Evolutionary conservation across 2,329 filamentous ascomycete genomes (phyloP), one percentile per base, ranked within the genome.

Genomic region (Penicillium sp.): DNA sequence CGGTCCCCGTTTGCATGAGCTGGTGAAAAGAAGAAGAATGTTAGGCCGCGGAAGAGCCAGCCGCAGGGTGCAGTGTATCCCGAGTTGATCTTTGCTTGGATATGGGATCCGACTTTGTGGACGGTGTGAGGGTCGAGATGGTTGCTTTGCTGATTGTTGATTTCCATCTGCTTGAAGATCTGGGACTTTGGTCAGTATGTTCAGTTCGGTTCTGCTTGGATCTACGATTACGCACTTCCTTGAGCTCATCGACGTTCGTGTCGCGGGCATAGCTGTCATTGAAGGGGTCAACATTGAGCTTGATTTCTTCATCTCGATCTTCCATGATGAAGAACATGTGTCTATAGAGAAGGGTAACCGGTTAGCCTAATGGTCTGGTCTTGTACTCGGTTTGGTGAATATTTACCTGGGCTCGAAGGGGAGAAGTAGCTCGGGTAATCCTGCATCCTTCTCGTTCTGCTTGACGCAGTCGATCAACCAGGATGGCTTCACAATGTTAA

Each of bases 401-500:
- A 34, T 35, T 39, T 63, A 72, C 67, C 73, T 70, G 16, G 78
- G 75, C 51, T 86, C 82, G 3, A 78, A 72, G 0, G 95, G 79
- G 6, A 95, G 68, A 10, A 85, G 77, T 3, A 78, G 75, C 3
- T 76, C 77, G 1, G 74, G 43, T 54, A 77, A 68, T 66, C 81
- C 66, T 1, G 62, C 62, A 56, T 84, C 80, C 34, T 67, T 61
- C 52, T 83, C 76, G 36, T 73, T 74, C 49, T 77, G 77, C 26
- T 78, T 77, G 27, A 95, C 75, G 58, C 88, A 93, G 65, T 97
- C 89, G 23, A 87, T 74, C 2, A 97, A 72, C 93, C 93, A 98
- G 5, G 74, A 77, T 0, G 90, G 86, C 18, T 81, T 81, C 46
- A 97, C 76, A 41, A 98, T 84, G 56, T 88, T 84, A 6, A 80